Percentiles rank a stretch among this genome's conserved stretches.
Conservation (phyloP, 345 rosid genomes). For the Melaleuca quinquenervia region DNA sequence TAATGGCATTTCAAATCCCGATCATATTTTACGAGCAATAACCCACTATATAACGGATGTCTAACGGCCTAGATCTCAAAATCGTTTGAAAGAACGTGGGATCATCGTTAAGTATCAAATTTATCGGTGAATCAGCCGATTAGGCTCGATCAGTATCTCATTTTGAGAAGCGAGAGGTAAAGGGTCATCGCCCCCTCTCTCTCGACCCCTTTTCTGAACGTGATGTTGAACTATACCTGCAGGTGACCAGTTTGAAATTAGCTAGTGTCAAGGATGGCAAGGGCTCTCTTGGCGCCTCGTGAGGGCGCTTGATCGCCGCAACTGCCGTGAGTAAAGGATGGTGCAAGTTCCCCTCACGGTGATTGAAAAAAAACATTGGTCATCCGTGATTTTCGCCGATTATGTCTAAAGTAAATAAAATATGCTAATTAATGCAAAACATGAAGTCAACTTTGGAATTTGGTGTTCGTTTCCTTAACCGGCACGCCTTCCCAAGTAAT, state of each 20-base stretch:
- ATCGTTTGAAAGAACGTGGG: neutral
- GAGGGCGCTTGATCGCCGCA: neutral
- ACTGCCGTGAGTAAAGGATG: too few species aligned
- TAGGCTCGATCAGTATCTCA: neutral
- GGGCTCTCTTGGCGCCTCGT: neutral
- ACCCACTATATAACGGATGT: neutral
- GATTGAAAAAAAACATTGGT: too few species aligned
- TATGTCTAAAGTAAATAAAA: neutral
- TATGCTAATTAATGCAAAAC: neutral
- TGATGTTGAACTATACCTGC: too few species aligned
- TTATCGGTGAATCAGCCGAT: neutral
- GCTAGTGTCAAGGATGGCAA: neutral
- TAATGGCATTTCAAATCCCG: neutral
- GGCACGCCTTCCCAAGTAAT: neutral
- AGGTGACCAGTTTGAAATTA: neutral
- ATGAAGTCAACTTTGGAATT: neutral
- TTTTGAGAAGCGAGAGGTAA: neutral
- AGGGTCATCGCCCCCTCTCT: too few species aligned
- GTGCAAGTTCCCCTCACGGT: too few species aligned
- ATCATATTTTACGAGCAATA: neutral
- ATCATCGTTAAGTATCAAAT: neutral
- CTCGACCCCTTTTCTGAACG: too few species aligned
- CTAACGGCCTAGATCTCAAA: accelerated
- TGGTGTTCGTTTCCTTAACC: neutral
- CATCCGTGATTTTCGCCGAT: accelerated